These are phyloP conservation scores for Zoysia pacifica DNA, from an alignment of 176 grass and related monocot species.

Conservation along the genomic window DNA sequence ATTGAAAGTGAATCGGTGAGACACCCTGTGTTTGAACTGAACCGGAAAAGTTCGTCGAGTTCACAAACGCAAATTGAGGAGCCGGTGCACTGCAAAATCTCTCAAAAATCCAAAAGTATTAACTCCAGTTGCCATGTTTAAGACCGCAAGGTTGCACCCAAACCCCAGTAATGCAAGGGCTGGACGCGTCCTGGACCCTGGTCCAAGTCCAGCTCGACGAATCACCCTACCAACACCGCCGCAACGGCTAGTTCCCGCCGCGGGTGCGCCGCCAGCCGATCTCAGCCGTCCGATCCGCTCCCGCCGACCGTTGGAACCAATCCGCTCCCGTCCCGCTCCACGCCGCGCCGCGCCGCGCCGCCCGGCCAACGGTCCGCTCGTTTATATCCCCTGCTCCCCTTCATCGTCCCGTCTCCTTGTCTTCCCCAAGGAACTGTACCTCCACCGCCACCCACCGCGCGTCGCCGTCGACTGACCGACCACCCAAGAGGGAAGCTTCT, in stretches of 20 bases:
- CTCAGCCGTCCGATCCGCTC: slow-evolving; percentile 52
- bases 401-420: not conserved
- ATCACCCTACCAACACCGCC: not conserved
- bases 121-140: not conserved
- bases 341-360: not conserved
- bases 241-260: slow-evolving; percentile 62
- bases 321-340: slow-evolving; percentile 22
- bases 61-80: not conserved
- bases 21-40: not conserved
- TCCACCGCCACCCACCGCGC: not conserved
- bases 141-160: not conserved
- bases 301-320: slow-evolving; percentile 59
- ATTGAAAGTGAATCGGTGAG: not conserved
- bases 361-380: not conserved
- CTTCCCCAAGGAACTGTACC: slow-evolving; percentile 33
- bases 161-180: not conserved
- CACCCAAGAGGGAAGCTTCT: slow-evolving; percentile 9
- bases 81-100: not conserved
- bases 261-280: not conserved
- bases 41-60: not conserved
- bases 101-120: not conserved
- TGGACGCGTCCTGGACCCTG: no score
- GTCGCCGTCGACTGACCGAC: not conserved
- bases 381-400: slow-evolving; percentile 37
- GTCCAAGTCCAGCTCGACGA: slow-evolving; percentile 8